phyloP scores from a whole-genome alignment of 2,329 filamentous ascomycete genomes.

The Neofusicoccum laricinum region DNA sequence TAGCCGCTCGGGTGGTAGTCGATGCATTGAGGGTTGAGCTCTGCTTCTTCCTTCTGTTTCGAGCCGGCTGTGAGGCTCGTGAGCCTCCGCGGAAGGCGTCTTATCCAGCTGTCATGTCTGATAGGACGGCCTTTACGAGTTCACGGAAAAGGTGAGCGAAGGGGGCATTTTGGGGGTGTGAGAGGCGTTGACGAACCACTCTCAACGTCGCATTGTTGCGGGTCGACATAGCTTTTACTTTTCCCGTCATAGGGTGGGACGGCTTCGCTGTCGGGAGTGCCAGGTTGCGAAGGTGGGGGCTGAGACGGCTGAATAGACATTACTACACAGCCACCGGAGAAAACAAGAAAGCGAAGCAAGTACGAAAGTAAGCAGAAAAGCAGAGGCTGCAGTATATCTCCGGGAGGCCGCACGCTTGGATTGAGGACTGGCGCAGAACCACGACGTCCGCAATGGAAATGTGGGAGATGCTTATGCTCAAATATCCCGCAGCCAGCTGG shows the following conservation, averaged over 20 bases:
- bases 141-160: neutral
- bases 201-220: neutral
- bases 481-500: no score
- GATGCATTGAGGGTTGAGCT: neutral
- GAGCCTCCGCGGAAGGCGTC: no score
- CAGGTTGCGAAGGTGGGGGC: slow-evolving; percentile 1
- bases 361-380: neutral
- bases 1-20: slow-evolving; percentile 19
- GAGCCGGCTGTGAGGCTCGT: no score
- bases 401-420: no score
- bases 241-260: neutral
- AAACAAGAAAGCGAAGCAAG: neutral
- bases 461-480: no score
- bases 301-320: neutral
- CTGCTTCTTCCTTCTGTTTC: neutral
- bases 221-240: no score
- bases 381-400: neutral
- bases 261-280: neutral
- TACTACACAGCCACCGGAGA: neutral
- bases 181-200: neutral
- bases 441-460: no score
- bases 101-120: no score
- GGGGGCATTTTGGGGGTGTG: no score
- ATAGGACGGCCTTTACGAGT: no score
- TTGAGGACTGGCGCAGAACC: no score